phyloP scores from a whole-genome alignment of 106 monocot species.

The Chionographis japonica region DNA sequence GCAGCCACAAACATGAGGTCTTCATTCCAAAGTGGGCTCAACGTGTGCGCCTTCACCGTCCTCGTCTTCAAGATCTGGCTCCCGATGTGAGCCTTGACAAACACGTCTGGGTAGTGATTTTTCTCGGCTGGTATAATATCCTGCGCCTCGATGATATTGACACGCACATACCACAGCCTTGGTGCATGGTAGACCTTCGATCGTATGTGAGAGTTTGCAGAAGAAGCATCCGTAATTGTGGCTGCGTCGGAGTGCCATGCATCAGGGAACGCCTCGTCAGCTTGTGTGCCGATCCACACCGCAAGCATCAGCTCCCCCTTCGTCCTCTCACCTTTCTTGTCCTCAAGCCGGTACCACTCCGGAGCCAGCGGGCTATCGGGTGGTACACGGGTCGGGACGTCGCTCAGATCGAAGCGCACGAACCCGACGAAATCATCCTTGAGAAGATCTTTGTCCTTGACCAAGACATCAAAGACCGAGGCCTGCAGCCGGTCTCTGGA shows the following conservation, averaged over 20 bases:
- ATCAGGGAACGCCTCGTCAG: constrained; percentile 4
- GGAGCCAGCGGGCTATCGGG: constrained; percentile 1
- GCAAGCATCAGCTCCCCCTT: not conserved
- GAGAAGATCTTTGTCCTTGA: constrained; percentile 2
- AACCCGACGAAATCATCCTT: constrained; percentile 3
- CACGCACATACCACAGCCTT: constrained; percentile 27
- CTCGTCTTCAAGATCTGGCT: constrained; percentile 7
- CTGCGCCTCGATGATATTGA: constrained; percentile 24
- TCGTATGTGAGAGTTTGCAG: not conserved
- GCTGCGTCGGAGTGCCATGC: constrained; percentile 2
- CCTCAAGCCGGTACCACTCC: not conserved
- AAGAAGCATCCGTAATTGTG: not conserved
- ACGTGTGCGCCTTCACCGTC: not conserved
- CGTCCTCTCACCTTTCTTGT: not conserved
- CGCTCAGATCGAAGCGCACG: not conserved
- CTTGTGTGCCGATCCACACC: constrained; percentile 1
- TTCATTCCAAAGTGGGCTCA: constrained; percentile 19
- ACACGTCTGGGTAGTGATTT: not conserved
- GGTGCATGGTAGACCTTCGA: constrained; percentile 26
- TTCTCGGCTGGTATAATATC: constrained; percentile 8
- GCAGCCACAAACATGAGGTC: constrained; percentile 27
- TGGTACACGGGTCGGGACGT: not conserved
- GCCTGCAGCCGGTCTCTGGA: not conserved
- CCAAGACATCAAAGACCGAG: not conserved
- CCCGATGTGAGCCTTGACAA: constrained; percentile 8